phyloP scores from a whole-genome alignment of 352 stramenopile genomes.

The Pythium folliculosum region DNA sequence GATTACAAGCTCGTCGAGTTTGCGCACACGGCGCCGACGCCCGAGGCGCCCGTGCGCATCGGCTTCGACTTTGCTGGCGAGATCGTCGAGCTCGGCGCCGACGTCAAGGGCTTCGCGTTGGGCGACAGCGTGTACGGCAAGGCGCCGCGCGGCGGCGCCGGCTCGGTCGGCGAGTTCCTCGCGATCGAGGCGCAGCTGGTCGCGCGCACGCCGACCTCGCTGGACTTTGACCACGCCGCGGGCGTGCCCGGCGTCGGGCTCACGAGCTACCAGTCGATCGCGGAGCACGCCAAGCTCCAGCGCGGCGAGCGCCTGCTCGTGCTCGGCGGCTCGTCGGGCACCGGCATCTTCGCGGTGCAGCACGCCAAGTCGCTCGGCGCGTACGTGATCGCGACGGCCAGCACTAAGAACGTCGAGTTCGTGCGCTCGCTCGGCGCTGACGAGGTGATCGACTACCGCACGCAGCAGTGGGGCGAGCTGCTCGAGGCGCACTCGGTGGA shows the following conservation, averaged over 20 bases:
- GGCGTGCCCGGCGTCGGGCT: constrained; percentile 37
- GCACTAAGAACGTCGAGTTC: constrained; percentile 37
- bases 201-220: constrained; percentile 41
- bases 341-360: constrained; percentile 46
- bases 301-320: constrained; percentile 42
- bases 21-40: constrained; percentile 10
- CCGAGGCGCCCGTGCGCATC: constrained; percentile 32
- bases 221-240: constrained; percentile 45
- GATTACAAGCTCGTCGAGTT: constrained; percentile 30
- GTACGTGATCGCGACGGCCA: constrained; percentile 33
- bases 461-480: constrained; percentile 26
- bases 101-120: neutral
- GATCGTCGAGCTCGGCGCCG: constrained; percentile 28
- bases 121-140: constrained; percentile 30
- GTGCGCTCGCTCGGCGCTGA: constrained; percentile 42
- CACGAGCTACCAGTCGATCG: constrained; percentile 45
- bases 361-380: constrained; percentile 34
- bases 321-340: constrained; percentile 40
- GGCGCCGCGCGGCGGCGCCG: neutral
- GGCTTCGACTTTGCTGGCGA: constrained; percentile 43
- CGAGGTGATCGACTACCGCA: constrained; percentile 45
- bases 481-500: constrained; percentile 10
- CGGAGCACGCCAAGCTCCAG: constrained; percentile 36
- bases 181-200: constrained; percentile 35
- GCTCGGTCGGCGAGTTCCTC: constrained; percentile 45